Evolutionary conservation across 371 early-diverging fungal genomes (phyloP).

Genomic region (Cokeromyces recurvatus): DNA sequence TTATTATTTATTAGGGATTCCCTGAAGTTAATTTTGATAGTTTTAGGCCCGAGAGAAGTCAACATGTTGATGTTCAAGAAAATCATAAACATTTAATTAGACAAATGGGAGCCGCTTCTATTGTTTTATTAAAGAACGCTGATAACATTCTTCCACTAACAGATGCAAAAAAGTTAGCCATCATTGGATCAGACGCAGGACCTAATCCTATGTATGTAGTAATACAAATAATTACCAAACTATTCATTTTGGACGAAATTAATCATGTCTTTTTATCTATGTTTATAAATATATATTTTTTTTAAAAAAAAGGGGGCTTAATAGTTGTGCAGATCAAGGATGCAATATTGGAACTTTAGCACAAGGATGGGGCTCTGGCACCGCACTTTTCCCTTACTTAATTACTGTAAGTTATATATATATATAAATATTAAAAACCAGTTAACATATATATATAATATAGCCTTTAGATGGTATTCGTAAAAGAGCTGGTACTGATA

Average conservation of each 20-base stretch:
- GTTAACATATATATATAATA: neutral
- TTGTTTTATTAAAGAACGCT: conserved; percentile 43
- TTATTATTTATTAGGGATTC: conserved; percentile 19
- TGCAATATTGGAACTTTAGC: conserved; percentile 48
- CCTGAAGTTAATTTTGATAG: conserved; percentile 34
- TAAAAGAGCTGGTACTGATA: conserved; percentile 20
- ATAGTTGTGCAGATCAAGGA: conserved; percentile 33
- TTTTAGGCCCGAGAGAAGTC: conserved; percentile 18
- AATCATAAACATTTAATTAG: conserved; percentile 34
- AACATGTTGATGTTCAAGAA: conserved; percentile 33
- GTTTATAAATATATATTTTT: too few species aligned
- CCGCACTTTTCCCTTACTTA: conserved; percentile 55
- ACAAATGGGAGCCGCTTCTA: conserved; percentile 47
- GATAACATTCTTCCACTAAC: conserved; percentile 37
- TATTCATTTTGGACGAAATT: neutral
- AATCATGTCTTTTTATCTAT: too few species aligned
- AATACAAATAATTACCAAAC: neutral
- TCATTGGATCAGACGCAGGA: conserved; percentile 56
- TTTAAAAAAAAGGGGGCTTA: too few species aligned
- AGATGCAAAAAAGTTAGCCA: conserved; percentile 19
- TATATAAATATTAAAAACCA: neutral
- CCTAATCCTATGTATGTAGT: conserved; percentile 20
- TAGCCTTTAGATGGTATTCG: conserved; percentile 42
- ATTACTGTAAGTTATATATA: conserved; percentile 30
- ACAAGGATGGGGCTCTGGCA: conserved; percentile 66